phyloP scores from a whole-genome alignment of 1,139 yeast genomes.

The Arxiozyma bovina region DNA sequence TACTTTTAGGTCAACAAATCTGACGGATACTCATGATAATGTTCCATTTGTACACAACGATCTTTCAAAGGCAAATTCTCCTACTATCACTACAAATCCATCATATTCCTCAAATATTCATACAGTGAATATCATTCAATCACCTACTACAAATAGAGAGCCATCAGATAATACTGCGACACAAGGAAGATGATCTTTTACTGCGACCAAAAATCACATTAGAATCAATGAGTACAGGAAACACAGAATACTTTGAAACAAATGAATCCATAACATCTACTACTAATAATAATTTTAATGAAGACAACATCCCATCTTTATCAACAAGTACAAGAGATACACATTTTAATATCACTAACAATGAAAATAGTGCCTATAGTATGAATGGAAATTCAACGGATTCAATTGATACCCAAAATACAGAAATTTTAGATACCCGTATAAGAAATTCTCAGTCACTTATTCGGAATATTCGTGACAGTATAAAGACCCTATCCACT shows the following conservation, averaged over 20 bases:
- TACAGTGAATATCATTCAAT: neutral
- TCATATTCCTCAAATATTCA: neutral
- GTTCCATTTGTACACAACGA: neutral
- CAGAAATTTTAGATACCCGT: constrained; percentile 4
- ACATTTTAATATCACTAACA: neutral
- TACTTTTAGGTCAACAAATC: no score
- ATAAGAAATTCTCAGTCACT: constrained; percentile 2
- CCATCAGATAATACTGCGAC: neutral
- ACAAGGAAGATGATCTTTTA: neutral
- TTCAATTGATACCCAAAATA: constrained; percentile 5
- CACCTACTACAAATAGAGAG: neutral
- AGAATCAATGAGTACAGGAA: neutral
- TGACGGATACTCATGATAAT: neutral
- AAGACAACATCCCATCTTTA: neutral
- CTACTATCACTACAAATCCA: neutral
- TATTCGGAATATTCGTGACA: neutral
- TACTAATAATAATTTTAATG: neutral
- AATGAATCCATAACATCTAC: neutral
- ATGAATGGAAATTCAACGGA: neutral
- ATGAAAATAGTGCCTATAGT: neutral
- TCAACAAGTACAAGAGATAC: neutral
- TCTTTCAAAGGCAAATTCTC: neutral
- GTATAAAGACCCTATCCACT: constrained; percentile 4
- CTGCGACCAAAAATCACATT: constrained; percentile 2
- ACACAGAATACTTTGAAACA: constrained; percentile 5